Conservation (phyloP, 176 grass and related monocot species). For the Triticum dicoccoides region DNA sequence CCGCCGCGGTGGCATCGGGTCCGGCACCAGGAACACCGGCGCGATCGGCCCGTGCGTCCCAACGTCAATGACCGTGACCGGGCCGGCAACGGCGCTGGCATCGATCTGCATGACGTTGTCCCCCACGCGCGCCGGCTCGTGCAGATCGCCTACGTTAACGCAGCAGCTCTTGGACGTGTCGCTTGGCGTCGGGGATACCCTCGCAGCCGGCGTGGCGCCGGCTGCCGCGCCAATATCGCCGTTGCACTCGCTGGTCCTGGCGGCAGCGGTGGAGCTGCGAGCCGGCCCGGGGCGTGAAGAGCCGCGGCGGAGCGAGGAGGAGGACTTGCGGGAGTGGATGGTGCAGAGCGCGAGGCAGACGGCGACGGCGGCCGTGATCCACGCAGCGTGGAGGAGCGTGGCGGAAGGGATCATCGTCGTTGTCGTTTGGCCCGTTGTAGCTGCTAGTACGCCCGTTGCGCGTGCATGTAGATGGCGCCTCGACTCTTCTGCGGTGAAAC, state of each 20-base stretch:
- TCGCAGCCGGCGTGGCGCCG: neutral
- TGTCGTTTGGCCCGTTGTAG: neutral
- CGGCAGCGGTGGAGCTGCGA: neutral
- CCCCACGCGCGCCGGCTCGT: neutral
- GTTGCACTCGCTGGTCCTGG: neutral
- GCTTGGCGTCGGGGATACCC: constrained; percentile 41
- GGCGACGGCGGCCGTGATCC: constrained; percentile 27
- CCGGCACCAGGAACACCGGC: neutral
- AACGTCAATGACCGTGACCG: constrained; percentile 36
- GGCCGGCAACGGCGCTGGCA: neutral
- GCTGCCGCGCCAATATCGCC: neutral
- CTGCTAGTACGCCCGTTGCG: neutral
- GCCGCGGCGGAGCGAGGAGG: neutral
- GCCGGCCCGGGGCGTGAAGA: neutral
- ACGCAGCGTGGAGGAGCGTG: constrained; percentile 17
- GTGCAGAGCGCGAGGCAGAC: constrained; percentile 48
- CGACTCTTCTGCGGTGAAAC: constrained; percentile 4
- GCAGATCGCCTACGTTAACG: neutral
- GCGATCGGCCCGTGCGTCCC: constrained; percentile 48
- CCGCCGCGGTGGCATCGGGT: constrained; percentile 21
- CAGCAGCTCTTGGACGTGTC: neutral
- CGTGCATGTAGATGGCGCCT: constrained; percentile 9
- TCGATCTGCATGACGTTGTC: neutral
- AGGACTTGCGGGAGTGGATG: constrained; percentile 32
- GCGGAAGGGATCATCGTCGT: neutral